Percentiles rank a stretch among this genome's conserved stretches.
These are phyloP conservation scores for Crotalaria pallida DNA, from an alignment of 306 rosid genomes.

Conservation along the genomic window DNA sequence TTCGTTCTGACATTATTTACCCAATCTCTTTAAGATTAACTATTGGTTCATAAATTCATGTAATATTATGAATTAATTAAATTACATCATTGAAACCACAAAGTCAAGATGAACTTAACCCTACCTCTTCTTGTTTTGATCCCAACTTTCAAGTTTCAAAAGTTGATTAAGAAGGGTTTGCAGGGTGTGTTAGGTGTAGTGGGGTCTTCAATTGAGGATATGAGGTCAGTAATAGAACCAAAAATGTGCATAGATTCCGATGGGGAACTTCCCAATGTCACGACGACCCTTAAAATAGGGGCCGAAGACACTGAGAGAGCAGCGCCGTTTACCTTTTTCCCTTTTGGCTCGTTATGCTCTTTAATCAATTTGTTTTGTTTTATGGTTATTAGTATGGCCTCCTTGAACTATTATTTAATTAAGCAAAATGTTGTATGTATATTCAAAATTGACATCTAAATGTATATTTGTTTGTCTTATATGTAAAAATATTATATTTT, in stretches of 20 bases:
- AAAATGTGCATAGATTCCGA: constrained; percentile 54
- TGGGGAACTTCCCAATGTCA: constrained; percentile 50
- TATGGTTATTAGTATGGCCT: constrained; percentile 15
- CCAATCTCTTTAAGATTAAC: too few species aligned
- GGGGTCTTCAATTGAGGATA: constrained; percentile 10
- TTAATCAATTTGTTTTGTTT: constrained; percentile 11
- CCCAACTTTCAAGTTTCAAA: too few species aligned
- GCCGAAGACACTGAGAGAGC: constrained; percentile 16
- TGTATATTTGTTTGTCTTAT: too few species aligned
- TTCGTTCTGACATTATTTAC: too few species aligned
- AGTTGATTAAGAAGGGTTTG: background rate
- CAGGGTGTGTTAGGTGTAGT: constrained; percentile 21
- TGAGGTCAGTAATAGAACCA: constrained; percentile 30
- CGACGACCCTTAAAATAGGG: constrained; percentile 63
- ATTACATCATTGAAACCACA: too few species aligned
- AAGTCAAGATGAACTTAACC: too few species aligned
- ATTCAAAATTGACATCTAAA: too few species aligned
- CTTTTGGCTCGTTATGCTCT: constrained; percentile 45
- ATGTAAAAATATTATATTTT: too few species aligned
- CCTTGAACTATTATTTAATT: constrained; percentile 5
- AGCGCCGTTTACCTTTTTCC: constrained; percentile 52
- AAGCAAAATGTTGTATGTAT: too few species aligned
- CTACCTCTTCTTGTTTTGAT: too few species aligned
- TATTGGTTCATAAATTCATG: too few species aligned
- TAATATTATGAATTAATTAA: too few species aligned